phyloP scores from a whole-genome alignment of 2,329 filamentous ascomycete species.

The Mycosphaerella arachidis region DNA sequence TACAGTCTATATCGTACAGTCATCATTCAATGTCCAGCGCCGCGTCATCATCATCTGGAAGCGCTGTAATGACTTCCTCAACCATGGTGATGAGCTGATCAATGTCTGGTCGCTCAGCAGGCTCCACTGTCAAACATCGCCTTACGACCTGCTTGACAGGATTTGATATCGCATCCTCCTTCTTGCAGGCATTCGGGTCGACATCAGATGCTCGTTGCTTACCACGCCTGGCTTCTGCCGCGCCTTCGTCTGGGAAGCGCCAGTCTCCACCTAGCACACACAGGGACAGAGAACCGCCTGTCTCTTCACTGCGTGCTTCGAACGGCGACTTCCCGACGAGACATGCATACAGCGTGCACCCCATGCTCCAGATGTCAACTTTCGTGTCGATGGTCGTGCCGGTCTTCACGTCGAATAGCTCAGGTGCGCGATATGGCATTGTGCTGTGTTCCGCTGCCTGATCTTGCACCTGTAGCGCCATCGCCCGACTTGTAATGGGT shows the following conservation, averaged over 20 bases:
- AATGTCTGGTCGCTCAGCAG: slow-evolving; percentile 80
- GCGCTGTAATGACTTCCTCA: slow-evolving; percentile 61
- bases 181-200: slow-evolving; percentile 27
- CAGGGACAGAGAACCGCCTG: slow-evolving; percentile 85
- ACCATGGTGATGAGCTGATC: slow-evolving; percentile 76
- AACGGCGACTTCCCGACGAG: slow-evolving; percentile 96
- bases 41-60: slow-evolving; percentile 54
- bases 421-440: slow-evolving; percentile 96
- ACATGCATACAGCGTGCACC: slow-evolving; percentile 96
- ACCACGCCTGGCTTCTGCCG: slow-evolving; percentile 51
- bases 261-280: slow-evolving; percentile 93
- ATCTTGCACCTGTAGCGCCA: slow-evolving; percentile 90
- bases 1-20: slow-evolving; percentile 6
- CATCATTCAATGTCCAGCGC: slow-evolving; percentile 27
- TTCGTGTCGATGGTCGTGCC: slow-evolving; percentile 89
- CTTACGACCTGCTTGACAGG: slow-evolving; percentile 82
- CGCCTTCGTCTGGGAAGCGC: slow-evolving; percentile 87
- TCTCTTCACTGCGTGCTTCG: slow-evolving; percentile 92
- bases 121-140: slow-evolving; percentile 80
- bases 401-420: slow-evolving; percentile 96
- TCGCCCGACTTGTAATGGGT: slow-evolving; percentile 80
- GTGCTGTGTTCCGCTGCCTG: slow-evolving; percentile 93
- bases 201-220: slow-evolving; percentile 47
- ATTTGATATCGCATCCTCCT: slow-evolving; percentile 64
- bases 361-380: slow-evolving; percentile 95